Conservation (phyloP, 768 basidiomycete species). For the Psilocybe azurescens region DNA sequence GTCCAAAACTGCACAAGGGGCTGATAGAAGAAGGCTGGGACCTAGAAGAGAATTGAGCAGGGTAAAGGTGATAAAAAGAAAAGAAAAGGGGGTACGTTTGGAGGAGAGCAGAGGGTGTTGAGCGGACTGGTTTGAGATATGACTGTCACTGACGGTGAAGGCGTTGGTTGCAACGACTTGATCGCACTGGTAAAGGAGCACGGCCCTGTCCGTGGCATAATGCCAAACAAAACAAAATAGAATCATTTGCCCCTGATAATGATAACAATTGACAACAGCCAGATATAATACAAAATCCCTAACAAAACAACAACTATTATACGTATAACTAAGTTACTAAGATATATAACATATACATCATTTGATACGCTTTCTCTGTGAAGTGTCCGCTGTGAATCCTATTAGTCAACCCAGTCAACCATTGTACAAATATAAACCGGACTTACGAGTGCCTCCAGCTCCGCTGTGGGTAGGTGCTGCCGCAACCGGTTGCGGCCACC, state of each 20-base stretch:
- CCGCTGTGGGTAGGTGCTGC: conserved; percentile 24
- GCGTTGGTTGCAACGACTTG: conserved; percentile 50
- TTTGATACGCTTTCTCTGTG: conserved; percentile 15
- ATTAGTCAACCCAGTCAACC: neutral
- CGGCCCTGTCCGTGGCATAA: conserved; percentile 39
- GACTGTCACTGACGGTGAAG: conserved; percentile 46
- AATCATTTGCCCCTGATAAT: conserved; percentile 12
- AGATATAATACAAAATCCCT: conserved; percentile 8
- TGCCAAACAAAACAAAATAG: conserved; percentile 42
- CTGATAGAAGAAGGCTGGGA: conserved; percentile 3
- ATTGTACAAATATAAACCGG: neutral
- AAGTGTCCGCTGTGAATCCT: conserved; percentile 14
- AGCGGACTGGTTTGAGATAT: conserved; percentile 9
- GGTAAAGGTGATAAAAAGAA: neutral
- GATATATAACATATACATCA: neutral
- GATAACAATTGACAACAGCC: conserved; percentile 1
- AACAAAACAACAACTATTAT: conserved; percentile 15
- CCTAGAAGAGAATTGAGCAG: conserved; percentile 5
- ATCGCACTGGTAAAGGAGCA: conserved; percentile 41
- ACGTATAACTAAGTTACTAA: neutral
- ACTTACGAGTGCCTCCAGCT: conserved; percentile 10
- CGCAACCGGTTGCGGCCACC: conserved; percentile 59
- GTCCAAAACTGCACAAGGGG: conserved; percentile 14
- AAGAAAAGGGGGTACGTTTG: conserved; percentile 7
- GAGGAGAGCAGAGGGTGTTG: conserved; percentile 1